Base-by-base conservation (phyloP, 169 alveolate species). In the Eimeria mitis region DNA sequence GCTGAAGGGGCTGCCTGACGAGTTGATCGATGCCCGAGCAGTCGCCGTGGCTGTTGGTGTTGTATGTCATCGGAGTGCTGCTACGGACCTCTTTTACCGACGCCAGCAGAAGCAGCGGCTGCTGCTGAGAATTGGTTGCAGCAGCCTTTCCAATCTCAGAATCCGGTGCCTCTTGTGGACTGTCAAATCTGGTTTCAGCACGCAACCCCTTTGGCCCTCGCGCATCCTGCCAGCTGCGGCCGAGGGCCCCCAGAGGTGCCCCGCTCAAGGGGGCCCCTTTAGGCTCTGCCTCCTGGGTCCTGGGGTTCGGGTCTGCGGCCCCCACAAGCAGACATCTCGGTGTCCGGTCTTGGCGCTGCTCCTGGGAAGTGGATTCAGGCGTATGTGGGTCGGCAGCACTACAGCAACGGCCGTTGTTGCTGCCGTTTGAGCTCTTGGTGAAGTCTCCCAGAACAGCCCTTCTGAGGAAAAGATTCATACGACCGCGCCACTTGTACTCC, bases 401-500 rank as follows among this genome's bases (percentile, higher is more conserved):
- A 61, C 56, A 79, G 89, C 89, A 84, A 78, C 75, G 2, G 61
- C 91, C 31, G 79, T n/a, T 28, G 28, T 83, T 65, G 79, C 47
- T 87, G 84, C 90, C 54, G 90, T 23, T 56, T 9, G 21, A 19
- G 90, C 68, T 31, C n/a, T 73, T 73, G 56, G 56, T 21, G 19
- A 19, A 40, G 59, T 59, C 90, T 2, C 90, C 56, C 28, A 37
- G 13, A 83, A 83, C 75, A 49, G 73, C 90, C 90, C 75, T 40
- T 25, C 47, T 83, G 42, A 83, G 76, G 40, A 59, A 61, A 34
- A 83, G 76, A 16, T 52, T 52, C 73, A 83, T 49, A 34, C 90
- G 73, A 59, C 90, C 90, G 59, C 76, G 75, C 90, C 90, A 83
- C 37, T 59, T 54, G 90, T 37, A 31, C 76, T 83, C 90, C 75